Conservation (phyloP, 495 filamentous ascomycete species). For the Aspergillus incahuasiensis region DNA sequence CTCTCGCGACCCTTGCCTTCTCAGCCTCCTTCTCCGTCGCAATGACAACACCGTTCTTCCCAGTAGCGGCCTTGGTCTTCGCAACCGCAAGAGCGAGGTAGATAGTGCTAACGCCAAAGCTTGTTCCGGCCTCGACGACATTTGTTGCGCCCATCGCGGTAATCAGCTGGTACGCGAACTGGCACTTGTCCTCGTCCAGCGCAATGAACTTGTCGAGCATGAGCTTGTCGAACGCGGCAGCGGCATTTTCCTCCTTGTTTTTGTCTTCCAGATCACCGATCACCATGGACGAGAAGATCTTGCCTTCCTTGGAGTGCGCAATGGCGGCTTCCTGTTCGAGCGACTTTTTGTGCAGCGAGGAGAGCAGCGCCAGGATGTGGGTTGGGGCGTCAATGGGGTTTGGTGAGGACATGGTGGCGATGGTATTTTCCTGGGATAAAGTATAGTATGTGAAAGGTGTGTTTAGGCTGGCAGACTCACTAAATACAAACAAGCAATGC, state of each 20-base stretch:
- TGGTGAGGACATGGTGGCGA: background rate
- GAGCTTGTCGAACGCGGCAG: slow-evolving; percentile 21
- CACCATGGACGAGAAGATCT: slow-evolving; percentile 4
- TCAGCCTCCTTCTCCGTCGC: slow-evolving; percentile 50
- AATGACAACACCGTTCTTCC: slow-evolving; percentile 39
- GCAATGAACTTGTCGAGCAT: slow-evolving; percentile 50
- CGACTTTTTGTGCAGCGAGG: slow-evolving; percentile 20
- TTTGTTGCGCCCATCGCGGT: slow-evolving; percentile 37
- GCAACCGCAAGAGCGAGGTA: slow-evolving; percentile 51
- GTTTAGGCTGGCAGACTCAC: too few species aligned
- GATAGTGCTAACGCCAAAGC: slow-evolving; percentile 54
- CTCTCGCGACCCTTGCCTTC: slow-evolving; percentile 42
- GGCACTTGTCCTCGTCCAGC: slow-evolving; percentile 48
- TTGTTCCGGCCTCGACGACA: slow-evolving; percentile 52
- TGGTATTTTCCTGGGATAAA: background rate
- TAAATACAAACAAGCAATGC: too few species aligned
- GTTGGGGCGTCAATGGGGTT: slow-evolving; percentile 19
- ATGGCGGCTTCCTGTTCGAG: slow-evolving; percentile 24
- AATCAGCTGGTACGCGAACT: slow-evolving; percentile 44
- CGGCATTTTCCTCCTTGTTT: background rate
- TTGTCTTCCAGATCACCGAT: background rate
- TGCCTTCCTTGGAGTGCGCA: slow-evolving; percentile 2
- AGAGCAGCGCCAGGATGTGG: slow-evolving; percentile 22
- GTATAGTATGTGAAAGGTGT: too few species aligned
- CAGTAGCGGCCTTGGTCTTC: slow-evolving; percentile 19